Conservation (phyloP, 352 stramenopile species). For the Pythium folliculosum region DNA sequence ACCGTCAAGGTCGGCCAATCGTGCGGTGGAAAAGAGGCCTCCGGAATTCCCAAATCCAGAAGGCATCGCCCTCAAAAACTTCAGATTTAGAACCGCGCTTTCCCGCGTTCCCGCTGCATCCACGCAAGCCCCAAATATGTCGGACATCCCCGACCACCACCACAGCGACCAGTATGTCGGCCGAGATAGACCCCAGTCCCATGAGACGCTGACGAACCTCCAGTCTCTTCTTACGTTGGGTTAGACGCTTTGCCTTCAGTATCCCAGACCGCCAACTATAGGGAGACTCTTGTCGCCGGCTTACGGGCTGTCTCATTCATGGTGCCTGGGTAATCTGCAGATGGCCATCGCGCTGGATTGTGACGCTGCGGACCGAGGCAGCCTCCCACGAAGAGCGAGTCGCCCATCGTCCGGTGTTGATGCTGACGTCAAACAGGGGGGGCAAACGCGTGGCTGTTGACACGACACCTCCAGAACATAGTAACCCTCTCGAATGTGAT, state of each 20-base stretch:
- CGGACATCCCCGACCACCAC: too few relatives aligned
- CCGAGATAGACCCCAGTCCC: too few relatives aligned
- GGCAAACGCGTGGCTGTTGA: slow-evolving; percentile 15
- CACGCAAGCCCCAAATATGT: too few relatives aligned
- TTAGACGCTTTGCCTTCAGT: too few relatives aligned
- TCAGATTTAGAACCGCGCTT: slow-evolving; percentile 7
- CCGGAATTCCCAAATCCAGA: slow-evolving; percentile 15
- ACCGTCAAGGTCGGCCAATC: background rate
- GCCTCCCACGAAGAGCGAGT: background rate
- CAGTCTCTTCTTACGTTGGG: too few relatives aligned
- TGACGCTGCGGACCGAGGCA: background rate
- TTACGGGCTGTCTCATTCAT: slow-evolving; percentile 11
- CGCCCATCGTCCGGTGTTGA: slow-evolving; percentile 8
- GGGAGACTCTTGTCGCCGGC: too few relatives aligned
- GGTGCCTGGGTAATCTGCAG: slow-evolving; percentile 5
- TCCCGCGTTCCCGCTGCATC: too few relatives aligned
- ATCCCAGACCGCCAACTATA: too few relatives aligned
- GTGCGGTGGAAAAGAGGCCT: slow-evolving; percentile 23
- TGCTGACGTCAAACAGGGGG: slow-evolving; percentile 29
- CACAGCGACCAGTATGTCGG: too few relatives aligned
- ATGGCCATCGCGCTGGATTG: slow-evolving; percentile 10
- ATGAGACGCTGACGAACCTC: too few relatives aligned
- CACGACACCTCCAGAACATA: slow-evolving; percentile 6
- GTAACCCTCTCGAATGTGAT: slow-evolving; percentile 10
- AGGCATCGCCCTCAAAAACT: slow-evolving; percentile 1